Evolutionary conservation across 2,329 filamentous ascomycete species (phyloP).

Genomic region (Sodiomyces alkalinus): DNA sequence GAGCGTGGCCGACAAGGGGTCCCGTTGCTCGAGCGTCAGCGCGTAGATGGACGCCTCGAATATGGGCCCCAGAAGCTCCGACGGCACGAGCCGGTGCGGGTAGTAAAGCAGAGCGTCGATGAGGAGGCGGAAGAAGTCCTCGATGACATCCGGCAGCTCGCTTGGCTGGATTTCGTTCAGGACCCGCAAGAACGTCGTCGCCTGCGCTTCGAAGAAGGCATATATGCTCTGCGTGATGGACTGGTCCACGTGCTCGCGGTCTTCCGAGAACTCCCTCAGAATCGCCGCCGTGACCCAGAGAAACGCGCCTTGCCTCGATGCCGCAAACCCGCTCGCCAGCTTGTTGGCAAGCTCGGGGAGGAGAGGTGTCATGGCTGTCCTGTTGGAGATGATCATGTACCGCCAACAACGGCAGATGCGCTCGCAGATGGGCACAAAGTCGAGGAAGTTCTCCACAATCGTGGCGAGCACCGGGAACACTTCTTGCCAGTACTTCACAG

Average conservation of each 20-base stretch:
- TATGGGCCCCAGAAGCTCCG: constrained; percentile 64
- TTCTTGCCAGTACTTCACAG: constrained; percentile 91
- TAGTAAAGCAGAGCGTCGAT: constrained; percentile 91
- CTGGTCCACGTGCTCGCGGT: constrained; percentile 68
- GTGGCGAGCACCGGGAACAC: constrained; percentile 78
- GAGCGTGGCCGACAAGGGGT: constrained; percentile 78
- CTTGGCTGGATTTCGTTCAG: constrained; percentile 65
- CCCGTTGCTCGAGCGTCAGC: constrained; percentile 76
- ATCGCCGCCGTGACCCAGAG: constrained; percentile 97
- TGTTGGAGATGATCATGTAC: constrained; percentile 91
- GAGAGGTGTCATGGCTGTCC: constrained; percentile 74
- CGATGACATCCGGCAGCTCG: constrained; percentile 73
- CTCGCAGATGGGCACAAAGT: constrained; percentile 80
- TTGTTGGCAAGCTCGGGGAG: constrained; percentile 78
- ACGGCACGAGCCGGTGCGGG: constrained; percentile 68
- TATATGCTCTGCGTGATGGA: constrained; percentile 81
- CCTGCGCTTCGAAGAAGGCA: constrained; percentile 87
- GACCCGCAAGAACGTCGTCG: constrained; percentile 74
- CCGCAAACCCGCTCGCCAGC: constrained; percentile 69
- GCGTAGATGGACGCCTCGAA: constrained; percentile 79
- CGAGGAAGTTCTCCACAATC: constrained; percentile 75
- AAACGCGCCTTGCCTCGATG: constrained; percentile 87
- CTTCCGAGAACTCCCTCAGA: constrained; percentile 86
- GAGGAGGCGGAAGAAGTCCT: constrained; percentile 90
- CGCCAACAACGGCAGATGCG: constrained; percentile 91